A percentile compares a stretch with the other conserved stretches of the same genome.
Conservation (phyloP, 2,329 filamentous ascomycete species). For the Xylariales sp. region DNA sequence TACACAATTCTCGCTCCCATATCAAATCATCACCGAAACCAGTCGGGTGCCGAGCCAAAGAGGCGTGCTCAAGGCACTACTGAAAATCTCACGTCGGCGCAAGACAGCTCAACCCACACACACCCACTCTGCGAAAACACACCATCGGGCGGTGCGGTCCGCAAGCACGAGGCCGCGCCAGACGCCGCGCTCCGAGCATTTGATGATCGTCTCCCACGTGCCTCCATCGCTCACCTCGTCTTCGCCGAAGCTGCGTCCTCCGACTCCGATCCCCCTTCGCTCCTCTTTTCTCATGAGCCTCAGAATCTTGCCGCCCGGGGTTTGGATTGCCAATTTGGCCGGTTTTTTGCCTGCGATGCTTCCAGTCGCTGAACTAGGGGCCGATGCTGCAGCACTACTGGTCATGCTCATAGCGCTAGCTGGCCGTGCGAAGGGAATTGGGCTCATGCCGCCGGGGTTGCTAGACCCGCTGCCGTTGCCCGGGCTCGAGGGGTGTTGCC, state of each 20-base stretch:
- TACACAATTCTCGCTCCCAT: slow-evolving; percentile 18
- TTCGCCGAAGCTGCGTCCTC: slow-evolving; percentile 59
- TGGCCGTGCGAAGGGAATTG: slow-evolving; percentile 71
- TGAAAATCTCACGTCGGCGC: background rate
- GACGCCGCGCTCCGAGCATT: slow-evolving; percentile 82
- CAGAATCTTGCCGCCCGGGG: slow-evolving; percentile 93
- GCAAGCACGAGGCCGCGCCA: slow-evolving; percentile 87
- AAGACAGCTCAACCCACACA: slow-evolving; percentile 56
- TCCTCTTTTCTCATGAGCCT: slow-evolving; percentile 86
- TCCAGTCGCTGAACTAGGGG: slow-evolving; percentile 65
- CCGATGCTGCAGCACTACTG: slow-evolving; percentile 66
- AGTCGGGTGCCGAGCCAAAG: slow-evolving; percentile 14
- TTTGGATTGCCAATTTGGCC: slow-evolving; percentile 94
- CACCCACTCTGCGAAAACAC: slow-evolving; percentile 90
- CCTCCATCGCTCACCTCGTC: slow-evolving; percentile 76
- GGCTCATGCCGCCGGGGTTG: slow-evolving; percentile 63
- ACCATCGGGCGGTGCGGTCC: slow-evolving; percentile 86
- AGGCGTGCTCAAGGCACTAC: background rate
- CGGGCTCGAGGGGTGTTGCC: slow-evolving; percentile 80
- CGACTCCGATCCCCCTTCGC: slow-evolving; percentile 56
- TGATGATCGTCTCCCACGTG: slow-evolving; percentile 91
- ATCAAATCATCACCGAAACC: slow-evolving; percentile 17
- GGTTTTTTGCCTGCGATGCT: slow-evolving; percentile 77
- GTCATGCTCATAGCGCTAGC: slow-evolving; percentile 74
- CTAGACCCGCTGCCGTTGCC: slow-evolving; percentile 52